Base-by-base conservation (phyloP, 2,329 filamentous ascomycete species). In the Claviceps pazoutovae region DNA sequence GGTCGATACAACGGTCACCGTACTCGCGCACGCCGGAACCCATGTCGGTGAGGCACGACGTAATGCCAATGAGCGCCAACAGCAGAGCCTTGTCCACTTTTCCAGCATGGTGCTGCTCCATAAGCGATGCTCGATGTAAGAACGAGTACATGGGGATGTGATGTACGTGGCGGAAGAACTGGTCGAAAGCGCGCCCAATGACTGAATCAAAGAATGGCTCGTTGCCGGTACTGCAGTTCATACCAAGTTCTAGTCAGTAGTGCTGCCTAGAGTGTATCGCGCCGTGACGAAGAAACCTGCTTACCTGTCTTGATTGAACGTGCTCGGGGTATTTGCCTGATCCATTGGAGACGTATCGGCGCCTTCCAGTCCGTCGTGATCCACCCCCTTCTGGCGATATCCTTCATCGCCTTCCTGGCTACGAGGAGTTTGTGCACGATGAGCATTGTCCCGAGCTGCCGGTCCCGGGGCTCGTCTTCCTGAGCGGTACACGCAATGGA, bases 71-170 rank as follows among this genome's bases (percentile, higher is more conserved):
- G 4, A 80, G 64, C 41, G 76, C 74, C 4, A 79, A 67, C 4
- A 80, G 66, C 6, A 80, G 65, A 2, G 75, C 67, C 42, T 70
- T 71, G 58, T 80, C 76, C 56, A 80, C 73, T 55, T 75, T 75
- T 47, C 75, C 76, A 4, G 74, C 71, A 56, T 78, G 73, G 59
- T 78, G 78, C 34, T 76, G 71, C 59, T 79, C 76, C 75, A 79
- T 78, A 23, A 80, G 71, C 2, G 77, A 80, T 13, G 76, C 75
- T 26, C 76, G 74, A 57, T 80, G 77, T 16, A 80, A 63, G 52
- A 80, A 80, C 11, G 75, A 77, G 64, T 76, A 77, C 57, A 76
- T 75, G 45, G 77, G 75, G 49, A 80, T 75, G 55, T 80, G 77
- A 62, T 80, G 76, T 42, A 80, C 70, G 58, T 79, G 74, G 43